Percentiles rank a stretch among this genome's conserved stretches.
phyloP scores from a whole-genome alignment of 2,329 filamentous ascomycete genomes.

The Fusarium gaditjirri region DNA sequence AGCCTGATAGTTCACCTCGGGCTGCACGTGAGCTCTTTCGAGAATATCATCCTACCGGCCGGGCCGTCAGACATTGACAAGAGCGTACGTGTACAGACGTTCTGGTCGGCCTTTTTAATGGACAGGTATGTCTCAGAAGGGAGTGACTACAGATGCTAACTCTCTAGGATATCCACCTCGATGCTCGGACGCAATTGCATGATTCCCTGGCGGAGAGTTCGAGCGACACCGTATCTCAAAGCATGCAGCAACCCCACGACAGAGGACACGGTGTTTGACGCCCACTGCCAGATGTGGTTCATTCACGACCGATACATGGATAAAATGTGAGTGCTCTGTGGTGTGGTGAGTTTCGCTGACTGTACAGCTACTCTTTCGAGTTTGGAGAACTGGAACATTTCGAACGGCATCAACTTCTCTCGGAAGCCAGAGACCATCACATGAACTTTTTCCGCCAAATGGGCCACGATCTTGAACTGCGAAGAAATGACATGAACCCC shows the following conservation, averaged over 20 bases:
- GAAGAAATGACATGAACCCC: neutral
- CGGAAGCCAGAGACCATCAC: neutral
- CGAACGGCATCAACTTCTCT: neutral
- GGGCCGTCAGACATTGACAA: neutral
- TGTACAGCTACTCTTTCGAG: neutral
- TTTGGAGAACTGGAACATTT: neutral
- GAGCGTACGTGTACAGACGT: neutral
- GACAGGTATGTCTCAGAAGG: neutral
- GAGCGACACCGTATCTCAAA: neutral
- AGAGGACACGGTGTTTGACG: neutral
- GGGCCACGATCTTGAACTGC: neutral
- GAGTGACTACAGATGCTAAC: neutral
- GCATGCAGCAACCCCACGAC: neutral
- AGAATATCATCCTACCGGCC: neutral
- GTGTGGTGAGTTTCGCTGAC: neutral
- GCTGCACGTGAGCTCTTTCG: neutral
- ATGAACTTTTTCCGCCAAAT: neutral
- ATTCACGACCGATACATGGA: conserved; percentile 1
- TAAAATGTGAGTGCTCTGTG: neutral
- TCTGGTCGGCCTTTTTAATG: neutral
- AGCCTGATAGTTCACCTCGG: neutral
- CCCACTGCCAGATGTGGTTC: neutral
- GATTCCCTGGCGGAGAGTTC: neutral
- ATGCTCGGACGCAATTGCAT: neutral
- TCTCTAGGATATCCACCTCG: neutral